These are phyloP conservation scores for Zymoseptoria tritici DNA, from an alignment of 2,329 filamentous ascomycete genomes.

Conservation along the genomic window DNA sequence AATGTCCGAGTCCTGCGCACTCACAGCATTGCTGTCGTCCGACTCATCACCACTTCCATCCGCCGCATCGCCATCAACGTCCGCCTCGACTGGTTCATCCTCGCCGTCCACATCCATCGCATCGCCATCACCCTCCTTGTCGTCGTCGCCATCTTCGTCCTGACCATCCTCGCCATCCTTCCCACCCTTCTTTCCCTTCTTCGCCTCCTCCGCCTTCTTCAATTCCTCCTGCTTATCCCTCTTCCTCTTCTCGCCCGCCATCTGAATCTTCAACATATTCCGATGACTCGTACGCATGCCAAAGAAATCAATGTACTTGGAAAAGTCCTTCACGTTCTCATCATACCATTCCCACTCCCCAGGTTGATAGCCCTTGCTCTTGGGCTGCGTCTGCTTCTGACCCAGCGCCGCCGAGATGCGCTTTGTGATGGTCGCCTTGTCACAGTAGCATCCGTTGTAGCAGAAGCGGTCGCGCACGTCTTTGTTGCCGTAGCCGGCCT, in stretches of 20 bases:
- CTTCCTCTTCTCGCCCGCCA: conserved; percentile 17
- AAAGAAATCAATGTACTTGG: conserved; percentile 23
- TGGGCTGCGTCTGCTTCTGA: conserved; percentile 26
- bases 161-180: conserved; percentile 4
- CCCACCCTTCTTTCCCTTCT: background rate
- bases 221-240: conserved; percentile 5
- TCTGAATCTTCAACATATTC: conserved; percentile 21
- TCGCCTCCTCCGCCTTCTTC: background rate
- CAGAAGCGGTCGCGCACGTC: conserved; percentile 29
- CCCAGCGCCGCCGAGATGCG: conserved; percentile 30
- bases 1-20: conserved; percentile 21
- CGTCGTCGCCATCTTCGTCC: conserved; percentile 10
- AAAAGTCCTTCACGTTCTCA: conserved; percentile 22
- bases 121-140: conserved; percentile 8
- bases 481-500: conserved; percentile 27
- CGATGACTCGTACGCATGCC: conserved; percentile 21
- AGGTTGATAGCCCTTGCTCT: conserved; percentile 15
- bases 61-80: conserved; percentile 7
- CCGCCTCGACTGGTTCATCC: conserved; percentile 6
- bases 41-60: conserved; percentile 13
- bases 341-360: conserved; percentile 22
- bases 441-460: conserved; percentile 29
- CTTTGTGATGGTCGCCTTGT: conserved; percentile 31
- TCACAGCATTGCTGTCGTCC: conserved; percentile 19
- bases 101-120: conserved; percentile 3